phyloP scores from a whole-genome alignment of 140 eudicot species.

The Ambrosia hybrid region DNA sequence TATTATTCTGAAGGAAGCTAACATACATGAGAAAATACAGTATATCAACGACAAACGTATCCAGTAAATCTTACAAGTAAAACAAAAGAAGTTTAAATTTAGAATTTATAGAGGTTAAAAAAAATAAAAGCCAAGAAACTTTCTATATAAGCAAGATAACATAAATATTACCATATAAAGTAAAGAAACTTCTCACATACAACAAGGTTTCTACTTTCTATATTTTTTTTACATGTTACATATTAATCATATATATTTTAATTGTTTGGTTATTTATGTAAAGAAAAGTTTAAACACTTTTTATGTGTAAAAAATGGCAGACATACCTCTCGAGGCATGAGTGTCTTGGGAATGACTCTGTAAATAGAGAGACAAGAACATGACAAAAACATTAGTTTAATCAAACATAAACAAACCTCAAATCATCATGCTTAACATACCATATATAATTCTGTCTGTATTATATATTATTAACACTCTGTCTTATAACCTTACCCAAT shows the following conservation, averaged over 20 bases:
- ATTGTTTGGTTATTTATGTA: conserved; percentile 11
- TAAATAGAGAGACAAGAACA: conserved; percentile 54
- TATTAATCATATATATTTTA: not conserved
- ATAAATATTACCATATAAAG: not conserved
- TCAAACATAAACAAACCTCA: not conserved
- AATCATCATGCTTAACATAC: not conserved
- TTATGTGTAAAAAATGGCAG: conserved; percentile 38
- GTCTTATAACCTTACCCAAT: conserved; percentile 53
- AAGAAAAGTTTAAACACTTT: conserved; percentile 35
- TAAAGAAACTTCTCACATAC: not conserved
- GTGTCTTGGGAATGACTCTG: conserved; percentile 99
- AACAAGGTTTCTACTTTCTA: not conserved
- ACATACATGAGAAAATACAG: too few species aligned
- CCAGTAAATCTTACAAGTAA: too few species aligned
- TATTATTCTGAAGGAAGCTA: too few species aligned
- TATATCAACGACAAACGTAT: too few species aligned
- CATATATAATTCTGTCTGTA: too few species aligned
- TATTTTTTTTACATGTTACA: not conserved
- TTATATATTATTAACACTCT: too few species aligned
- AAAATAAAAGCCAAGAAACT: not conserved
- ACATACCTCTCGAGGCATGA: conserved; percentile 99
- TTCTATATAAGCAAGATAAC: not conserved
- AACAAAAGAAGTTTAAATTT: too few species aligned
- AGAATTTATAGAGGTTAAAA: too few species aligned
- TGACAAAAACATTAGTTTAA: conserved; percentile 43